phyloP scores from a whole-genome alignment of 257 asterid species.

The Pogostemon cablin region DNA sequence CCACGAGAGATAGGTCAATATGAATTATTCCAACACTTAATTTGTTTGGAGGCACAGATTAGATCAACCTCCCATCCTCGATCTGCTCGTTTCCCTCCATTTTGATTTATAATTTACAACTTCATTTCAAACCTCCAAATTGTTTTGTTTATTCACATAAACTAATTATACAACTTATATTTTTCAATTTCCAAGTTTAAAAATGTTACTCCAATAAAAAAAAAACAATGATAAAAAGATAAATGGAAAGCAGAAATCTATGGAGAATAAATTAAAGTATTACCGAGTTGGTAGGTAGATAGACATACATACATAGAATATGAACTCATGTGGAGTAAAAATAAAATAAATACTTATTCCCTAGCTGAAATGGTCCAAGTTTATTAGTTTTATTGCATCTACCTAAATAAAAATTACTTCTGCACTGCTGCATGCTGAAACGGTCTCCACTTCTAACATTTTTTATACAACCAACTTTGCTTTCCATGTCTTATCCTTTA shows the following conservation, averaged over 20 bases:
- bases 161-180: no score
- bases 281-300: conserved; percentile 21
- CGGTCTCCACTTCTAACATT: not conserved
- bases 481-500: not conserved
- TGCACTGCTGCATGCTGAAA: not conserved
- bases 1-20: no score
- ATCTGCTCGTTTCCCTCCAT: no score
- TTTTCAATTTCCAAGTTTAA: no score
- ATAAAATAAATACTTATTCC: not conserved
- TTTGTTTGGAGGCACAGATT: no score
- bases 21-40: no score
- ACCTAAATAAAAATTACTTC: not conserved
- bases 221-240: not conserved
- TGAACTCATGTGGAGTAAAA: not conserved
- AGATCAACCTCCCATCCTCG: no score
- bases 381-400: not conserved
- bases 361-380: conserved; percentile 1
- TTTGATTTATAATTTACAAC: no score
- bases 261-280: not conserved
- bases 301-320: not conserved
- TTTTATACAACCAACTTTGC: not conserved
- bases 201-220: no score
- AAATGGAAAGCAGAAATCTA: no score
- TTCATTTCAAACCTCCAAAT: no score
- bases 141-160: no score